phyloP scores from a whole-genome alignment of 2,329 filamentous ascomycete genomes.

The Teratosphaeria gauchensis region DNA sequence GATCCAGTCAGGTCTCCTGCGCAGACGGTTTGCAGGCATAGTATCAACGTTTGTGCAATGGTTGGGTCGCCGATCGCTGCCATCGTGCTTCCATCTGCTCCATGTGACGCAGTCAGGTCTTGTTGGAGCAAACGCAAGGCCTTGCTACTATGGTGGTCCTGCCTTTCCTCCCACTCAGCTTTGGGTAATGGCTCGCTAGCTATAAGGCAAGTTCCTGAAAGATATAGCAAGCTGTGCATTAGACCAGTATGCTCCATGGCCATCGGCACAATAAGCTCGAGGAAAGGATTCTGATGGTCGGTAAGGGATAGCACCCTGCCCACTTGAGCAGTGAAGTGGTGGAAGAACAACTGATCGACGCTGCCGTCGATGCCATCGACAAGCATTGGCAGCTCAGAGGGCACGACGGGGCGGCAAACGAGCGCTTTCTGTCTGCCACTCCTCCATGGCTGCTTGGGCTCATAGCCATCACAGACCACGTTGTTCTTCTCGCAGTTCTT shows the following conservation, averaged over 20 bases:
- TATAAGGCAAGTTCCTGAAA: constrained; percentile 68
- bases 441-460: constrained; percentile 77
- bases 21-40: constrained; percentile 52
- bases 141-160: constrained; percentile 44
- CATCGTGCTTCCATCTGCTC: not conserved
- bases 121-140: constrained; percentile 22
- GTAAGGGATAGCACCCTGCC: constrained; percentile 73
- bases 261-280: constrained; percentile 72
- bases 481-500: constrained; percentile 91
- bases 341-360: constrained; percentile 70
- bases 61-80: constrained; percentile 37
- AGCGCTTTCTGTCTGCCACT: constrained; percentile 62
- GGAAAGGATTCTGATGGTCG: constrained; percentile 75
- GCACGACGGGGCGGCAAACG: constrained; percentile 19
- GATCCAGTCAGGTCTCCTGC: constrained; percentile 55
- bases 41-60: constrained; percentile 50
- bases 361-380: constrained; percentile 74
- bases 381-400: constrained; percentile 46
- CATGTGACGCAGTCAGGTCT: constrained; percentile 9
- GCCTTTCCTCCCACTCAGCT: constrained; percentile 43
- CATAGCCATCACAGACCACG: constrained; percentile 83
- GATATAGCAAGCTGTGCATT: constrained; percentile 81
- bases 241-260: constrained; percentile 69
- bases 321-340: constrained; percentile 71
- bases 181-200: constrained; percentile 36